Base-by-base conservation (phyloP, 2,329 filamentous ascomycete species). In the Davidsoniella australis region DNA sequence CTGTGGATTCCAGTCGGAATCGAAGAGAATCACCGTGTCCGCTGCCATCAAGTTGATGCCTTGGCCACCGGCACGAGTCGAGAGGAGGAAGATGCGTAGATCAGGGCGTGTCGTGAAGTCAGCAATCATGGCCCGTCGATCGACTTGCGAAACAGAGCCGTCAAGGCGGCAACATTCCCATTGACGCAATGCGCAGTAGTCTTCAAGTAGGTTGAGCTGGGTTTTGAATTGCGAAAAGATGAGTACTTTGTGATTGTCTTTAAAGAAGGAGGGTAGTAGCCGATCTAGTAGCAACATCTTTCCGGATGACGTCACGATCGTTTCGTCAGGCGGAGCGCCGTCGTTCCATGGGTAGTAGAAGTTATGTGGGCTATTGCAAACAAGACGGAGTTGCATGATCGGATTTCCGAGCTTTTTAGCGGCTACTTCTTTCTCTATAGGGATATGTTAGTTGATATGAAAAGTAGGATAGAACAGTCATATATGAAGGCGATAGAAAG, bases 171-270 rank as follows among this genome's bases (percentile, higher is more conserved):
- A 94, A 20, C 82, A 73, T 1, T 79, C 75, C 85, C 86, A 95
- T 1, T 70, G 67, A 6, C 85, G 80, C 1, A 96, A 72, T n/a
- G 79, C 73, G 3, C 86, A 86, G 66, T 94, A 98, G 49, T 89
- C 82, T 54, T 93, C 78, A 0, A 98, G 69, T 2, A 98, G 82
- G 58, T 96, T 87, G 0, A 98, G 76, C 55, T 94, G 88, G 0
- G 82, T 94, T 51, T 88, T 93, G 67, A 98, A 98, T 60, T 98
- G 91, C 0, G 85, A 93, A 64, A 98, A 98, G 47, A 98, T 86
- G 42, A 98, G 75, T 24, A 96, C 82, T 60, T 96, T 96, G 66
- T 95, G 88, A 3, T 76, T 81, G 1, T 76, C 72, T 0, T 68
- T 56, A 52, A 98, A 81, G 0, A 98, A 71, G 2, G 72, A 71